Evolutionary conservation across 805 yeast genomes (phyloP).

Genomic region (Yamadazyma phyllophila): DNA sequence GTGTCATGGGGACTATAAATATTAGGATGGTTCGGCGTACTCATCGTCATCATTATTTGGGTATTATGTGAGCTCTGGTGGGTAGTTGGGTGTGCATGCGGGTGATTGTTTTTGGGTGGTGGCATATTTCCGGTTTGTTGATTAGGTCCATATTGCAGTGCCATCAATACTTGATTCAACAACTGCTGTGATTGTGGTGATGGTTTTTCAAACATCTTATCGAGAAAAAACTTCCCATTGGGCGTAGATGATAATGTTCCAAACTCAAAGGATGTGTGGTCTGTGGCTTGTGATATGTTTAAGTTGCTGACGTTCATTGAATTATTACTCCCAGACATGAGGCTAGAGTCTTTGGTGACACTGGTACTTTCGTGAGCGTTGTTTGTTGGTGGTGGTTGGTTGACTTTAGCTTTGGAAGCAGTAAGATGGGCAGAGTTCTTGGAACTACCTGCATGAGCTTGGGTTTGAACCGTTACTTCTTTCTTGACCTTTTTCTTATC

Average conservation of each 20-base stretch:
- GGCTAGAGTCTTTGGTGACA: constrained; percentile 25
- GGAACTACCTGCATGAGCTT: constrained; percentile 2
- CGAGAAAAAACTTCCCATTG: constrained; percentile 38
- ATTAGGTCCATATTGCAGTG: constrained; percentile 11
- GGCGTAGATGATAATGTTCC: constrained; percentile 36
- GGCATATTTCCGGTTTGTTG: constrained; percentile 28
- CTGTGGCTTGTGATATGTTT: constrained; percentile 31
- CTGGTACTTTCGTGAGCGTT: constrained; percentile 3
- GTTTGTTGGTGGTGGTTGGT: not conserved
- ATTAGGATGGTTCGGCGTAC: constrained; percentile 42
- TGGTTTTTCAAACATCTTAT: constrained; percentile 38
- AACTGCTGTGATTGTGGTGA: constrained; percentile 30
- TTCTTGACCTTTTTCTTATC: constrained; percentile 6
- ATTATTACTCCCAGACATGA: constrained; percentile 21
- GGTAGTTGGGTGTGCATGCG: not conserved
- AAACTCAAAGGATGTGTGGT: constrained; percentile 41
- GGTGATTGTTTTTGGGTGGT: constrained; percentile 18
- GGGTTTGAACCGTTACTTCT: constrained; percentile 10
- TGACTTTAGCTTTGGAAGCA: not conserved
- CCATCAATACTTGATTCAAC: constrained; percentile 17
- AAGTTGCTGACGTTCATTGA: constrained; percentile 31
- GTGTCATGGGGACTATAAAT: constrained; percentile 21
- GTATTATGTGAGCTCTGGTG: constrained; percentile 3
- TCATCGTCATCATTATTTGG: constrained; percentile 32
- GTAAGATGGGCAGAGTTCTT: not conserved